phyloP scores from a whole-genome alignment of 352 stramenopile species.

The Phytophthora pinifolia region DNA sequence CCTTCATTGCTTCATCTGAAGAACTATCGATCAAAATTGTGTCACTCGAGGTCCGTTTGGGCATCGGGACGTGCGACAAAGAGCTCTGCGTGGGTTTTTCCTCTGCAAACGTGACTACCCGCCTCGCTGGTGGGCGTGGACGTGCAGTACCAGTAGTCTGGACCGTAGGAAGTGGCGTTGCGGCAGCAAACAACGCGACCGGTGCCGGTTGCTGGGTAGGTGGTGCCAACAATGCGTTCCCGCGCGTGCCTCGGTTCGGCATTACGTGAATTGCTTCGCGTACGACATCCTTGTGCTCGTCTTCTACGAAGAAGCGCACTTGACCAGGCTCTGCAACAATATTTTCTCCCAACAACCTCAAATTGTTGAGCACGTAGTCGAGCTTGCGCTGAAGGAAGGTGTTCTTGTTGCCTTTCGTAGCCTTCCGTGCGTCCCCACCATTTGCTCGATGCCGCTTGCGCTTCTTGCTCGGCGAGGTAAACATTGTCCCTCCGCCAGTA shows the following conservation, averaged over 20 bases:
- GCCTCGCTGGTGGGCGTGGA: constrained; percentile 11
- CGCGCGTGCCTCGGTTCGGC: constrained; percentile 28
- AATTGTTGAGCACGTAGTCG: constrained; percentile 50
- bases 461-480: constrained; percentile 34
- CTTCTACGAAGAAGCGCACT: constrained; percentile 47
- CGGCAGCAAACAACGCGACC: not conserved
- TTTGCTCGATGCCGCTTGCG: constrained; percentile 29
- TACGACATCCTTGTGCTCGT: constrained; percentile 38
- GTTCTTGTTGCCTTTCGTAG: constrained; percentile 40
- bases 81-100: not conserved
- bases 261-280: constrained; percentile 46
- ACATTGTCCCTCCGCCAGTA: constrained; percentile 36
- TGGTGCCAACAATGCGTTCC: not conserved
- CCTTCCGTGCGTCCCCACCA: constrained; percentile 17
- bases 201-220: constrained; percentile 11
- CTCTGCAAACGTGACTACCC: constrained; percentile 27
- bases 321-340: constrained; percentile 42
- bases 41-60: constrained; percentile 1
- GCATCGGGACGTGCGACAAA: constrained; percentile 4
- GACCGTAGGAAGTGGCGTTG: constrained; percentile 3
- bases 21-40: constrained; percentile 31
- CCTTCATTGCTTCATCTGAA: constrained; percentile 25
- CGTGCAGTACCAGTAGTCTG: constrained; percentile 7
- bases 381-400: constrained; percentile 46
- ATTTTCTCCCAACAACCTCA: constrained; percentile 41